Evolutionary conservation across 2,329 filamentous ascomycete genomes (phyloP).

Genomic region (Hortaea sp.): DNA sequence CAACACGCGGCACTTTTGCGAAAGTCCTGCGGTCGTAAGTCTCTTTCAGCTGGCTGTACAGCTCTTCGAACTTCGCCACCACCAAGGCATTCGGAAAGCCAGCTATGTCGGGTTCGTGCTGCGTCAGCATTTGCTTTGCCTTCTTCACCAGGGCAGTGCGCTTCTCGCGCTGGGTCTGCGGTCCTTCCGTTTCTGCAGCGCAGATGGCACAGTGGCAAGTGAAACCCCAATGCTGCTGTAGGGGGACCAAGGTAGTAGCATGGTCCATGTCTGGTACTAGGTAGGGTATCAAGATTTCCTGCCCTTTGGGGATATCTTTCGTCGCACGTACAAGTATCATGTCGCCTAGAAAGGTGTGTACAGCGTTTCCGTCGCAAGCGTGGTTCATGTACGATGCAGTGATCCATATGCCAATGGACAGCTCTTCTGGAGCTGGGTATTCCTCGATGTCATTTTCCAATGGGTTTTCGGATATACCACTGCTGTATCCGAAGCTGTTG

Average conservation of each 20-base stretch:
- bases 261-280: constrained; percentile 11
- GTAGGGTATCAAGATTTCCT: constrained; percentile 32
- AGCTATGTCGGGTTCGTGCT: background rate
- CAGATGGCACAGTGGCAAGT: constrained; percentile 4
- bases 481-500: constrained; percentile 10
- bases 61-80: background rate
- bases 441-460: constrained; percentile 1
- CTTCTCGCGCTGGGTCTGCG: background rate
- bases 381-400: constrained; percentile 45
- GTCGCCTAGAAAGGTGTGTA: constrained; percentile 45
- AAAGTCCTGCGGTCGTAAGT: background rate
- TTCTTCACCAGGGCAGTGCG: constrained; percentile 1
- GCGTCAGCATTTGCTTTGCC: background rate
- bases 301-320: constrained; percentile 30
- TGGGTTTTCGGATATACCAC: background rate
- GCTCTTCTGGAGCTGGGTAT: background rate
- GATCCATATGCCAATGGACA: constrained; percentile 36
- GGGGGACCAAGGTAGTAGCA: constrained; percentile 22
- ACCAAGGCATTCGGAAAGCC: background rate
- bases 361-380: constrained; percentile 39
- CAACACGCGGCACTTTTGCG: constrained; percentile 5
- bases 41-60: background rate
- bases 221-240: constrained; percentile 11
- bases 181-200: background rate
- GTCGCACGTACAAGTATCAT: constrained; percentile 43